phyloP scores from a whole-genome alignment of 305 asterid species.

The Andrographis paniculata region DNA sequence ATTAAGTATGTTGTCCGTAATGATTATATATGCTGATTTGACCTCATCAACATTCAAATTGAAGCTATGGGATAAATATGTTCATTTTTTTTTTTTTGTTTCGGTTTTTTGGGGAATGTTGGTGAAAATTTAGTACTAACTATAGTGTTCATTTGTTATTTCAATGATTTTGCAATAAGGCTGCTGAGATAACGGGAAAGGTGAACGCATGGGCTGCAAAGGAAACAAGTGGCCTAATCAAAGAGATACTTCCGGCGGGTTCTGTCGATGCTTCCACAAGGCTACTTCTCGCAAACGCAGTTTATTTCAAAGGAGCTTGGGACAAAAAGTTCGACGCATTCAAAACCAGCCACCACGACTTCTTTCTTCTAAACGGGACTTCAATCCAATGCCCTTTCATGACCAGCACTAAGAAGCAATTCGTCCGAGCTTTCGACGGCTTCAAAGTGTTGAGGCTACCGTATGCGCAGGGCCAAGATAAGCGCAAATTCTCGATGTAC shows the following conservation, averaged over 20 bases:
- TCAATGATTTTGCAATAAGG: conserved; percentile 26
- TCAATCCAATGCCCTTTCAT: conserved; percentile 54
- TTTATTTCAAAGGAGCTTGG: conserved; percentile 86
- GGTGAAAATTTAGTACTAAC: neutral
- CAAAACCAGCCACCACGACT: conserved; percentile 46
- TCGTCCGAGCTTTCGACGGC: conserved; percentile 36
- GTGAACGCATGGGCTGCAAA: conserved; percentile 74
- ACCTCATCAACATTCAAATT: no score
- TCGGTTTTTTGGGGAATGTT: no score
- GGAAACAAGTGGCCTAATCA: conserved; percentile 65
- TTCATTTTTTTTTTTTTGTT: no score
- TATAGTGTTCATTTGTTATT: conserved; percentile 3
- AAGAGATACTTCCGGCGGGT: conserved; percentile 58
- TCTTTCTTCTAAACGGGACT: conserved; percentile 55
- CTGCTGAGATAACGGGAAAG: conserved; percentile 40
- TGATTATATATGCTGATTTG: no score
- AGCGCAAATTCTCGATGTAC: conserved; percentile 70
- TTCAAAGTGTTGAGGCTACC: conserved; percentile 67
- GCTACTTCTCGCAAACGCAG: conserved; percentile 65
- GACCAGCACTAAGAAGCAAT: conserved; percentile 58
- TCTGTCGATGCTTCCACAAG: conserved; percentile 40
- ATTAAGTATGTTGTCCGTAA: no score
- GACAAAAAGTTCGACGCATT: conserved; percentile 48
- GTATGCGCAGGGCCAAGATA: conserved; percentile 66
- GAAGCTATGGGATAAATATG: no score